Evolutionary conservation across 768 basidiomycete genomes (phyloP).

Genomic region (Hygrophorus russula): DNA sequence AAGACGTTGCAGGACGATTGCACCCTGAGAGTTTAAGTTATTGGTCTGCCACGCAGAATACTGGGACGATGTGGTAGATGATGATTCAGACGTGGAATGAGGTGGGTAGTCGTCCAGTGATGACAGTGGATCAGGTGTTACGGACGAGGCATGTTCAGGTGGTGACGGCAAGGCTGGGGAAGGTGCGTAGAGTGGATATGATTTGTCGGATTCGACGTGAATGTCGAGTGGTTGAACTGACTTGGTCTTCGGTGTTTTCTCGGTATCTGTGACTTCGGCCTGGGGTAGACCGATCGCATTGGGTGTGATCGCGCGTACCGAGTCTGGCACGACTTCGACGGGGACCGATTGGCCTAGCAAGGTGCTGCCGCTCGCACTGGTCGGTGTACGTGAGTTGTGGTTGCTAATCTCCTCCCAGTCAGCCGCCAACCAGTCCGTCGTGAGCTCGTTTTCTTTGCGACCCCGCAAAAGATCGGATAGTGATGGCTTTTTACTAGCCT

Average conservation of each 20-base stretch:
- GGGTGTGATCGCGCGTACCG: constrained; percentile 5
- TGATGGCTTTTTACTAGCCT: constrained; percentile 49
- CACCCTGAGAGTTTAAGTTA: constrained; percentile 27
- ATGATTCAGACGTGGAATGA: constrained; percentile 61
- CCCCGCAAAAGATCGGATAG: constrained; percentile 51
- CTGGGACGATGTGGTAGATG: constrained; percentile 61
- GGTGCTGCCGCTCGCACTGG: constrained; percentile 31
- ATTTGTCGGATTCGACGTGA: constrained; percentile 11
- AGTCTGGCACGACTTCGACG: constrained; percentile 10
- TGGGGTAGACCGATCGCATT: constrained; percentile 8
- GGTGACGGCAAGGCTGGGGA: constrained; percentile 31
- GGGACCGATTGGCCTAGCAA: constrained; percentile 12
- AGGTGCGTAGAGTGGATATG: constrained; percentile 20
- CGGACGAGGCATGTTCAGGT: constrained; percentile 47
- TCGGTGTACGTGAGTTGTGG: constrained; percentile 20
- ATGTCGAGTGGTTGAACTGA: constrained; percentile 19
- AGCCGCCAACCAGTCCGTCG: constrained; percentile 14
- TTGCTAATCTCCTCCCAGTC: constrained; percentile 59
- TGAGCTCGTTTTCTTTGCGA: constrained; percentile 44
- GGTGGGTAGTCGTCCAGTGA: constrained; percentile 63
- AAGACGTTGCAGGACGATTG: constrained; percentile 52
- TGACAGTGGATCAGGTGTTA: constrained; percentile 72
- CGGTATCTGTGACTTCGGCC: constrained; percentile 21
- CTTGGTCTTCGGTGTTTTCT: constrained; percentile 31
- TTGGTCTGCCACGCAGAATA: constrained; percentile 27